Base-by-base conservation (phyloP, 2,329 filamentous ascomycete species). In the Phialophora macrospora region DNA sequence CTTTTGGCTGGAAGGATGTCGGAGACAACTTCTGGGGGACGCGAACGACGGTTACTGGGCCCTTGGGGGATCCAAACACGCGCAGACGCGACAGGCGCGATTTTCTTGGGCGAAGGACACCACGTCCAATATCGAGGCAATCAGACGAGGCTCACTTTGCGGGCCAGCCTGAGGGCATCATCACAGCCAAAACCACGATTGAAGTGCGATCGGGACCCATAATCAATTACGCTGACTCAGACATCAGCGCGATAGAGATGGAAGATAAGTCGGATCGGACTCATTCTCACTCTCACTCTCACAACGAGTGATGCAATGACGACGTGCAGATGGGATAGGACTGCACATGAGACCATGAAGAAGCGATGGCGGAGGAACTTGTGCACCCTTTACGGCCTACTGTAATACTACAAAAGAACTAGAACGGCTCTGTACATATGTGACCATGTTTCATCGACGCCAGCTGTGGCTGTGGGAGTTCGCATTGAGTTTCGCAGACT, bases 111-210 rank as follows among this genome's bases (percentile, higher is more conserved):
- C 59, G 64, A 38, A n/a, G 28, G 34, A 63, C 56, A 4, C 46
- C 56, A 44, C 51, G 46, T 30, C 60, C 62, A 30, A 49, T 56
- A 7, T 58, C 55, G 22, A 46, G 65, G 58, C 62, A 68, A 26
- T 70, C 66, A 6, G 68, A 70, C 30, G 68, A 71, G 55, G 65
- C 69, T 32, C 60, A 66, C 32, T 61, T 71, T 38, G 67, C 67
- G 20, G 46, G 26, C 17, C 64, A 62, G 12, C 55, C 67, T 4
- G 62, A 67, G 57, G 68, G 68, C 4, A 55, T 69, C 56, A 69
- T 71, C 62, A 63, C 60, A n/a, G 56, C 68, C 4, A 71, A 64
- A 55, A 71, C 68, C 17, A 69, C 67, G 24, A 55, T 71, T 28
- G 67, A 71, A 51, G 57, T 71, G 17, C 60, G 38, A 14, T 60